Percentiles rank a stretch among this genome's conserved stretches.
These are phyloP conservation scores for Saccharomyces pastorianus DNA, from an alignment of 1,139 yeast species.

Conservation along the genomic window DNA sequence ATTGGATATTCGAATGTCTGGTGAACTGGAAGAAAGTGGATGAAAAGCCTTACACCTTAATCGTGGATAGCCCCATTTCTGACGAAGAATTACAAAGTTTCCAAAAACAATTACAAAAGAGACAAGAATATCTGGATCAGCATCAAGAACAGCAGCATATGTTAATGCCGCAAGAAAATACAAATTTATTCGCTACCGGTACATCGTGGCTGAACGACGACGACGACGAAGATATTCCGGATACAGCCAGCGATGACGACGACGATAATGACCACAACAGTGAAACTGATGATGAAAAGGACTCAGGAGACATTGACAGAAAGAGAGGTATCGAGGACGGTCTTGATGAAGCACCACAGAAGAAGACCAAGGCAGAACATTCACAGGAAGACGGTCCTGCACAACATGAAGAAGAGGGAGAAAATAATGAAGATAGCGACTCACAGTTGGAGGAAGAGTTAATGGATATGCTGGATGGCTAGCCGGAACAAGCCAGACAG, in stretches of 20 bases:
- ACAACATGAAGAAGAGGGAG: constrained; percentile 3
- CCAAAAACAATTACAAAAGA: constrained; percentile 21
- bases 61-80: constrained; percentile 36
- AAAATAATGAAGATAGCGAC: constrained; percentile 20
- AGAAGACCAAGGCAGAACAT: constrained; percentile 7
- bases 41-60: constrained; percentile 53
- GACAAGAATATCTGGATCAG: constrained; percentile 16
- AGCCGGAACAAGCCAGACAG: background rate
- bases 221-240: constrained; percentile 31
- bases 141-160: constrained; percentile 19
- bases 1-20: constrained; percentile 85
- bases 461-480: constrained; percentile 25
- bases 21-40: constrained; percentile 68
- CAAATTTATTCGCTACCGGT: constrained; percentile 28
- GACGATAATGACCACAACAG: constrained; percentile 19
- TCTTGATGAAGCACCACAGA: constrained; percentile 5
- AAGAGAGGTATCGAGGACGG: constrained; percentile 1
- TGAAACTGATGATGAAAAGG: constrained; percentile 17
- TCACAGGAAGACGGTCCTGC: constrained; percentile 6
- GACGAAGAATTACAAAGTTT: constrained; percentile 33
- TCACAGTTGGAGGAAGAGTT: constrained; percentile 37
- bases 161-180: constrained; percentile 17
- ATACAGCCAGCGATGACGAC: constrained; percentile 26
- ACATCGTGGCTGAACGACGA: constrained; percentile 32
- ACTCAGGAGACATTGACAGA: constrained; percentile 4